Evolutionary conservation across 2,329 filamentous ascomycete genomes (phyloP), one percentile per base, ranked within the genome.

Genomic region (Stemphylium beticola): DNA sequence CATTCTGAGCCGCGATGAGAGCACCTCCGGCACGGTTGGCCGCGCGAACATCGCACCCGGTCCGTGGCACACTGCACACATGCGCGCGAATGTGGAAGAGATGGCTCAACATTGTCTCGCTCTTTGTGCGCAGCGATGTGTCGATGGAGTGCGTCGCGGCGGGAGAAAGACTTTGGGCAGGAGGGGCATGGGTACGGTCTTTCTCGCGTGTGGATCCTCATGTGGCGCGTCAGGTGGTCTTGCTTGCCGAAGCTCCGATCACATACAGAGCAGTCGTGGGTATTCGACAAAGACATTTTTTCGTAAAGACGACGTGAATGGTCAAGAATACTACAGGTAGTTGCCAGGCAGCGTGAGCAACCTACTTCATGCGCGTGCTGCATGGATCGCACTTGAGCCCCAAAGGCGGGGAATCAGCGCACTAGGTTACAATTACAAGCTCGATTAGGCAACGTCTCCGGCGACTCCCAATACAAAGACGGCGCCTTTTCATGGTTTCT

Each of bases 11-110:
- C 53, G 10, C 68, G 63, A 11, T 60, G 53, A 18, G 46, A 48
- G 47, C 71, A 73, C 18, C 69, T 57, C 2, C 46, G 46, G 31
- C 71, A 74, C n/a, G 53, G 57, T 11, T 55, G 45, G 9, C 60
- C 64, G 29, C 71, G 68, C 29, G 70, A 67, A 44, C 69, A 74
- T 47, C 62, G 61, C 9, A 70, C 64, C 26, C 70, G 69, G 26
- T 68, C 64, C 10, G 51, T 42, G 4, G 65, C 65, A 50, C 68
- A 73, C 41, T 59, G 52, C 24, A 57, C 50, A 52, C 69, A 73
- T 4, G 69, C 69, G 37, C 69, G 51, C 20, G 51, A 49, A 42
- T 33, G 34, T 15, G 44, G 24, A 12, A 26, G 32, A 14, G 26
- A 34, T 9, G 20, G 4, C 6, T 22, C 20, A 4, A n/a, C 15